Evolutionary conservation across 495 filamentous ascomycete genomes (phyloP).

Genomic region (Aspergillus asperescens): DNA sequence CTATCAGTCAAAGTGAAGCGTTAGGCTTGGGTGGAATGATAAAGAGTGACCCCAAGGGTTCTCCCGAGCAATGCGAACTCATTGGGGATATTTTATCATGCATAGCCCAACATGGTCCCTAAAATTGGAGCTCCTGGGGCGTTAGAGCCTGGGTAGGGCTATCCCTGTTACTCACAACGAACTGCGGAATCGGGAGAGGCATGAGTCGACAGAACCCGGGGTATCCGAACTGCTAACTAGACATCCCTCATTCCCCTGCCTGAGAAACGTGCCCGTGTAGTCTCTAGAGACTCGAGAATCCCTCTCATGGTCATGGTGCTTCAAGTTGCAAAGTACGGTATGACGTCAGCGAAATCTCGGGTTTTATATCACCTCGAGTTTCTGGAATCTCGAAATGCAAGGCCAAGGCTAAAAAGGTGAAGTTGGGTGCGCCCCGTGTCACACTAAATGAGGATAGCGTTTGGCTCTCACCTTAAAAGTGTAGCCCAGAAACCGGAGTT

Average conservation of each 20-base stretch:
- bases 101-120: background rate
- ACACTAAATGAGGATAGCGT: background rate
- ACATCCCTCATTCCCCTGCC: too few species aligned
- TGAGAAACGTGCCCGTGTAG: background rate
- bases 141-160: background rate
- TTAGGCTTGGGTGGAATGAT: background rate
- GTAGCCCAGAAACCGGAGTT: background rate
- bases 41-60: background rate
- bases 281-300: background rate
- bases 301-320: background rate
- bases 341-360: background rate
- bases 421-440: background rate
- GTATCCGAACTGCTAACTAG: too few species aligned
- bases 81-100: background rate
- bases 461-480: background rate
- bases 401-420: background rate
- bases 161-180: too few species aligned
- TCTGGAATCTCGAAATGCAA: background rate
- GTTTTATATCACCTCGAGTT: background rate
- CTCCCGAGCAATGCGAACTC: background rate
- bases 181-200: too few species aligned
- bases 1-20: background rate
- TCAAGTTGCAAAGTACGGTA: background rate
- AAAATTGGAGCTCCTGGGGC: background rate
- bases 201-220: too few species aligned